These are phyloP conservation scores for Globisporangium rhizosaccharum DNA, from an alignment of 352 stramenopile species.

Conservation along the genomic window DNA sequence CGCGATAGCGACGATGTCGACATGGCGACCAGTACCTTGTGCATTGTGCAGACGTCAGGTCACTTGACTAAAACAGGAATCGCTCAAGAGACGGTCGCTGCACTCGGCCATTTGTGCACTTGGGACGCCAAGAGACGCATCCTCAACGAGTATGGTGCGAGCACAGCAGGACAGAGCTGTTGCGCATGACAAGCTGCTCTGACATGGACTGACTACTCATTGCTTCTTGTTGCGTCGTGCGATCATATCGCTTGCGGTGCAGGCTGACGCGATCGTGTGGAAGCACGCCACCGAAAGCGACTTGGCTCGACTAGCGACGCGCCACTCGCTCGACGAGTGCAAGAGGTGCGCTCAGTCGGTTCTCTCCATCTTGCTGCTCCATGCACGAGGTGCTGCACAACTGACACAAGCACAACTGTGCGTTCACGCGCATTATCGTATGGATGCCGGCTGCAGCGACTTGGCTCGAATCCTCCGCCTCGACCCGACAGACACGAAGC, in stretches of 20 bases:
- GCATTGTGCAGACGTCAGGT: too few relatives aligned
- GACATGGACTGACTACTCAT: not conserved
- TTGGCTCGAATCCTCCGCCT: slow-evolving; percentile 50
- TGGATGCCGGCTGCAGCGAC: slow-evolving; percentile 14
- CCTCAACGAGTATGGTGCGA: not conserved
- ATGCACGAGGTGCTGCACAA: not conserved
- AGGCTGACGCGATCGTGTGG: slow-evolving; percentile 63
- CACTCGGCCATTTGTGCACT: too few relatives aligned
- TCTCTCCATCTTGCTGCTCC: not conserved
- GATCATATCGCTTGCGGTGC: not conserved
- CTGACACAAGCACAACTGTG: not conserved
- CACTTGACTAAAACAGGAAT: too few relatives aligned
- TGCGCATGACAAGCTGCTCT: too few relatives aligned
- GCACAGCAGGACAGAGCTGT: too few relatives aligned
- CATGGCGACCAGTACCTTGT: too few relatives aligned
- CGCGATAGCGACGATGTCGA: too few relatives aligned
- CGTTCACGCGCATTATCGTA: not conserved
- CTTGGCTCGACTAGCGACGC: slow-evolving; percentile 26
- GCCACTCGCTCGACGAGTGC: slow-evolving; percentile 50
- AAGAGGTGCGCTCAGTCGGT: slow-evolving; percentile 26
- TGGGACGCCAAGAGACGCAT: not conserved
- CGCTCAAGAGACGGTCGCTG: not conserved
- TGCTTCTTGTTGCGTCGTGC: too few relatives aligned
- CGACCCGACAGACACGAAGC: slow-evolving; percentile 27
- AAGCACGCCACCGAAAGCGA: slow-evolving; percentile 38